These are phyloP conservation scores for Agastache rugosa DNA, from an alignment of 257 asterid genomes.

Conservation along the genomic window DNA sequence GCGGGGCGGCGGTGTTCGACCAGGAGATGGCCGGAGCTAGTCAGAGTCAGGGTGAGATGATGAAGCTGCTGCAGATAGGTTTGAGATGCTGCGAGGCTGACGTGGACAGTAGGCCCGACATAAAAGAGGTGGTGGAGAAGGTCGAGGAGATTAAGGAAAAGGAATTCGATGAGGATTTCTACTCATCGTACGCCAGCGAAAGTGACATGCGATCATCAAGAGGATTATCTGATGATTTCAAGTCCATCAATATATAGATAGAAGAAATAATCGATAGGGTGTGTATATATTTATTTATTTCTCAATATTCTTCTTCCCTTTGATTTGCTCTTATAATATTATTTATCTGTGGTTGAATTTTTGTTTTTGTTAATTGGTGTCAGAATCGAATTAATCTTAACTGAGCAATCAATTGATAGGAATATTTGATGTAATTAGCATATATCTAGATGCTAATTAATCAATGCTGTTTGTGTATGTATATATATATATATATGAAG, in stretches of 20 bases:
- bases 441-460: too few relatives aligned
- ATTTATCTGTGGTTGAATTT: neutral
- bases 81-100: conserved; percentile 66
- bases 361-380: neutral
- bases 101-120: conserved; percentile 61
- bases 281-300: neutral
- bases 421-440: too few relatives aligned
- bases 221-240: conserved; percentile 66
- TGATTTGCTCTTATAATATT: conserved; percentile 2
- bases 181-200: conserved; percentile 57
- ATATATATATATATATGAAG: too few relatives aligned
- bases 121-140: conserved; percentile 62
- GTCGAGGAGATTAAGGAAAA: conserved; percentile 71
- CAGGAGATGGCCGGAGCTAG: conserved; percentile 52
- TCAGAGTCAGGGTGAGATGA: conserved; percentile 61
- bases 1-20: conserved; percentile 54
- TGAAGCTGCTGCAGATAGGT: conserved; percentile 68
- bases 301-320: neutral
- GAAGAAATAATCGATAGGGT: conserved; percentile 12
- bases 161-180: conserved; percentile 58
- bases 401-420: neutral
- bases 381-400: neutral
- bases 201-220: conserved; percentile 58
- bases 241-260: conserved; percentile 35
- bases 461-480: too few relatives aligned